Conservation (phyloP, 1,284 basidiomycete genomes). For the Xanthoconium separans region DNA sequence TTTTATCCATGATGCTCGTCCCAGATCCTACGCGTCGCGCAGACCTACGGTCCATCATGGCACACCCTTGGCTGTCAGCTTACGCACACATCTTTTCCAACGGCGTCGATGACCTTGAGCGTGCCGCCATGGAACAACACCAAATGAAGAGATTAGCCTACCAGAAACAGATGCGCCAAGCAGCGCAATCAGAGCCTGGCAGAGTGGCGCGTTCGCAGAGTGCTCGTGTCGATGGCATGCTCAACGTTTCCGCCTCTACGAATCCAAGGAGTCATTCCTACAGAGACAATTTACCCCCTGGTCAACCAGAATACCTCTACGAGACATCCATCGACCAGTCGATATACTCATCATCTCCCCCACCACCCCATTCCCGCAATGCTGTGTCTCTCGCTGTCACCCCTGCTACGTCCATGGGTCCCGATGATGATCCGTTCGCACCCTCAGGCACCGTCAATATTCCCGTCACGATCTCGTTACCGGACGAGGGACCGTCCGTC, state of each 20-base stretch:
- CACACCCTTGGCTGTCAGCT: constrained; percentile 78
- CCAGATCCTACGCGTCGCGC: constrained; percentile 77
- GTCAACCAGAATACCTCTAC: constrained; percentile 51
- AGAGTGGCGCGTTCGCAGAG: constrained; percentile 48
- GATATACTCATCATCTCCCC: constrained; percentile 40
- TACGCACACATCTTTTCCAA: constrained; percentile 69
- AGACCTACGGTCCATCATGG: constrained; percentile 75
- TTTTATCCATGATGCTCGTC: constrained; percentile 84
- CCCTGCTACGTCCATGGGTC: constrained; percentile 37
- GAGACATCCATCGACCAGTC: constrained; percentile 49
- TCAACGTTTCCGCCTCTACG: constrained; percentile 28
- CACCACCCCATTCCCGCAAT: constrained; percentile 37
- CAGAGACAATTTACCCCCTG: constrained; percentile 36
- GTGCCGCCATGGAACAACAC: constrained; percentile 80
- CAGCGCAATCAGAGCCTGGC: constrained; percentile 32
- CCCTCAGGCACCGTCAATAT: constrained; percentile 36
- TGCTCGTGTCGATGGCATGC: constrained; percentile 42
- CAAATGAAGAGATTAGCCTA: constrained; percentile 80
- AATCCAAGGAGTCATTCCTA: constrained; percentile 38
- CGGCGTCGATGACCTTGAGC: constrained; percentile 77
- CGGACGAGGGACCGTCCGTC: constrained; percentile 33
- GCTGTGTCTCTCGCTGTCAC: constrained; percentile 45
- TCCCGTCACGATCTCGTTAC: constrained; percentile 33
- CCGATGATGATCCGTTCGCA: constrained; percentile 54
- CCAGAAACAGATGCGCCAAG: constrained; percentile 67